Evolutionary conservation across 306 rosid species (phyloP).

Genomic region (Lablab purpureus): DNA sequence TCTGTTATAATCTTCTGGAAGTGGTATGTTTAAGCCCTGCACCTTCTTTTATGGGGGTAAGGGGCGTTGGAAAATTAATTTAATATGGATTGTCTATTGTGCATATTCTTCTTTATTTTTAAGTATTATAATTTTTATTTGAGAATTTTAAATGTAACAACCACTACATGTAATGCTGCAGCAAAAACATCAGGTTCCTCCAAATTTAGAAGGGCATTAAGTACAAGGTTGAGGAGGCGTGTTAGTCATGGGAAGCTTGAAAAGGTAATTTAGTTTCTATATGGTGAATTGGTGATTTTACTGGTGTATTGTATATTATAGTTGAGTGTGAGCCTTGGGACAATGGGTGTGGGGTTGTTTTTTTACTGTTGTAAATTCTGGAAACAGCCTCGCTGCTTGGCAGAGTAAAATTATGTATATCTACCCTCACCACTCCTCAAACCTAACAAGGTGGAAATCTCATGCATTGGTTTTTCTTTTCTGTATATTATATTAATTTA

Average conservation of each 20-base stretch:
- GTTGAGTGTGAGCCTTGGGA: not conserved
- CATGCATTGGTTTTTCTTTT: not conserved
- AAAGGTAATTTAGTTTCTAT: conserved; percentile 62
- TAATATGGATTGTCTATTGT: conserved; percentile 25
- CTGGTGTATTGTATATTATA: not conserved
- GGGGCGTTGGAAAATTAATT: conserved; percentile 12
- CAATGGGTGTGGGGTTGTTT: not conserved
- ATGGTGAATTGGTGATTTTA: not conserved
- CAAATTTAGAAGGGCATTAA: conserved; percentile 68
- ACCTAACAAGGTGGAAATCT: not conserved
- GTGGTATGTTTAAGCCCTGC: not conserved
- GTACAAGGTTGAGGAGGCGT: conserved; percentile 78
- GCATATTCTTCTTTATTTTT: conserved; percentile 7
- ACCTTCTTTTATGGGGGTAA: not conserved
- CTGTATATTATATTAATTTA: not conserved
- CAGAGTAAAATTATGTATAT: not conserved
- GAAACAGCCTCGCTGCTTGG: not conserved
- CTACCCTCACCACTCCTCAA: not conserved
- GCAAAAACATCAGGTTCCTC: conserved; percentile 73
- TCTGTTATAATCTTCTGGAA: conserved; percentile 3
- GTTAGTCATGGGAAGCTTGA: conserved; percentile 83
- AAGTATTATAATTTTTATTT: conserved; percentile 36
- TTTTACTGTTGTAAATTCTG: not conserved
- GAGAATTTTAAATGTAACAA: conserved; percentile 44
- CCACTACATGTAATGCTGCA: conserved; percentile 55